A percentile compares a stretch with the other conserved stretches of the same genome.
These are phyloP conservation scores for Tephrocybe sp. DNA, from an alignment of 768 basidiomycete genomes.

Conservation along the genomic window DNA sequence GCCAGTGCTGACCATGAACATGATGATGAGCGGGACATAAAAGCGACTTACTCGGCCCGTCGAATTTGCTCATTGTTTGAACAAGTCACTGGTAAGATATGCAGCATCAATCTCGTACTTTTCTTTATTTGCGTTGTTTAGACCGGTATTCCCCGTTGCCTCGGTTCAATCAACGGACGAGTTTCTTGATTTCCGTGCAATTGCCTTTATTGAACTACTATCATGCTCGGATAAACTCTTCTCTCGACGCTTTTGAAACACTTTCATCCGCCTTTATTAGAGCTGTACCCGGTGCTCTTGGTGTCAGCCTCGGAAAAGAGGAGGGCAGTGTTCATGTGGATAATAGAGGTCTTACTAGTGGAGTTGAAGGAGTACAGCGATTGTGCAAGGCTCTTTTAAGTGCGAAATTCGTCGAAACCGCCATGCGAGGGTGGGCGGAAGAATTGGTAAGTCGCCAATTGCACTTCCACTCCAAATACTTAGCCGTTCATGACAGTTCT, in stretches of 20 bases:
- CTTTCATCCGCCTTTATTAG: conserved; percentile 85
- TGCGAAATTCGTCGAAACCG: conserved; percentile 65
- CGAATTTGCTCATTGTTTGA: conserved; percentile 83
- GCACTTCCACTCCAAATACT: no score
- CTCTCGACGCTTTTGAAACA: conserved; percentile 92
- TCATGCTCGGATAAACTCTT: conserved; percentile 71
- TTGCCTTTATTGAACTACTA: conserved; percentile 81
- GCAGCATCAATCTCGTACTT: background rate
- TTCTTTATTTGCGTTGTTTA: conserved; percentile 23
- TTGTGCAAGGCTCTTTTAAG: conserved; percentile 86
- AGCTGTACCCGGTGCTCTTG: conserved; percentile 88
- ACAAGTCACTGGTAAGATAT: conserved; percentile 76
- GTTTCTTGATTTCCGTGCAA: conserved; percentile 84
- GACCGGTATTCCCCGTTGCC: conserved; percentile 93
- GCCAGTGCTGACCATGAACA: conserved; percentile 56
- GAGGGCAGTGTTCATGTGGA: conserved; percentile 46
- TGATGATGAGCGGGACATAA: conserved; percentile 45
- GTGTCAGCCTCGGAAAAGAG: conserved; percentile 51
- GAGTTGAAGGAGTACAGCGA: conserved; percentile 79
- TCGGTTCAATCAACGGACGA: conserved; percentile 67
- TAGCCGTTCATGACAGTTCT: conserved; percentile 62
- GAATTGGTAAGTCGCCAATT: conserved; percentile 60
- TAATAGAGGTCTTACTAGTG: conserved; percentile 67
- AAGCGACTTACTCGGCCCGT: conserved; percentile 81
- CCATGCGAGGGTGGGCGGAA: conserved; percentile 84